These are phyloP conservation scores for Aspergillus sp. DNA, from an alignment of 2,329 filamentous ascomycete species.

Conservation along the genomic window DNA sequence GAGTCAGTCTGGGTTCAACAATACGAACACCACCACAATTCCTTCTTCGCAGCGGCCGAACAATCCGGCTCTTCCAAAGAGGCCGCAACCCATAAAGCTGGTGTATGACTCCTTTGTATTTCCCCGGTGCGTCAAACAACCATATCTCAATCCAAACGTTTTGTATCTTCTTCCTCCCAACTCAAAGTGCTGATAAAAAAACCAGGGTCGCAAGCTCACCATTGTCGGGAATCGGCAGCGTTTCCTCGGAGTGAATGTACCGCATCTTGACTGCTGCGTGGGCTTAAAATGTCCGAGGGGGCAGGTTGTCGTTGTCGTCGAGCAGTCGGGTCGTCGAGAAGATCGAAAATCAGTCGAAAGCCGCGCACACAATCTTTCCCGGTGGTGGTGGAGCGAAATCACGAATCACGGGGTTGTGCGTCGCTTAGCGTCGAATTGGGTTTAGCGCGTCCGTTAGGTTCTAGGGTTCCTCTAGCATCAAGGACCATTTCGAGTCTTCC, in stretches of 20 bases:
- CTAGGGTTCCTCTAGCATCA: constrained; percentile 31
- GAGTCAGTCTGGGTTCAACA: constrained; percentile 25
- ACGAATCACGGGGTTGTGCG: constrained; percentile 46
- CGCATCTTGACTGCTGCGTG: constrained; percentile 77
- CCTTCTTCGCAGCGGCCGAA: background rate
- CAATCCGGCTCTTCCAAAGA: constrained; percentile 6
- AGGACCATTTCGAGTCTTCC: background rate
- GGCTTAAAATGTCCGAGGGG: constrained; percentile 42
- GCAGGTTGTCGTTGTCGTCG: constrained; percentile 40
- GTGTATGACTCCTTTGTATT: constrained; percentile 1
- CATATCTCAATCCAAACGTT: background rate
- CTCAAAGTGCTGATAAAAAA: constrained; percentile 16
- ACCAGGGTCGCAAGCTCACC: constrained; percentile 64
- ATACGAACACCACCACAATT: background rate
- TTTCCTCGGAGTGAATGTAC: constrained; percentile 99
- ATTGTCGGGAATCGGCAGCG: constrained; percentile 92
- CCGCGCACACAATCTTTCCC: constrained; percentile 23
- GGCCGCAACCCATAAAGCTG: background rate
- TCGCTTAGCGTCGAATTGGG: constrained; percentile 42
- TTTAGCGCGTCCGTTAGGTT: constrained; percentile 28
- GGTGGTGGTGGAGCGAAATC: constrained; percentile 41
- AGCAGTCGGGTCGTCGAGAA: constrained; percentile 36
- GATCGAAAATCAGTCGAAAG: constrained; percentile 38
- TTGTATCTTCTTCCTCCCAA: constrained; percentile 10
- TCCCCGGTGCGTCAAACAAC: background rate